Evolutionary conservation across 805 yeast genomes (phyloP), one percentile per base, ranked within the genome.

Genomic region (Hanseniaspora hatyaiensis): DNA sequence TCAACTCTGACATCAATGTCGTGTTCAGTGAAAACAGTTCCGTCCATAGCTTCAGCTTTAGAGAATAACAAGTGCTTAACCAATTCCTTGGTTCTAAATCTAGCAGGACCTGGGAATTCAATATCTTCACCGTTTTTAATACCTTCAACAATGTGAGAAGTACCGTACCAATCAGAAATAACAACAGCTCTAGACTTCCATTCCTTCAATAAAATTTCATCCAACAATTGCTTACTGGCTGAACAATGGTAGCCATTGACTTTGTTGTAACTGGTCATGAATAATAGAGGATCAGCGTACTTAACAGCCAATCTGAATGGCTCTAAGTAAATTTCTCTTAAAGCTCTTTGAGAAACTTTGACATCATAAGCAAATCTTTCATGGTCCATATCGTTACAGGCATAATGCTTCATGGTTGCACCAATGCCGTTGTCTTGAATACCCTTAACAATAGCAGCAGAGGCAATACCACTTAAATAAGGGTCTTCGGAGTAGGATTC

Each of bases 101-200:
- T 60, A 2, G 77, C 63, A 16, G 77, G 74, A 31, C 83, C 84
- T 1, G 84, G 84, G 80, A 76, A 75, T 59, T 78, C 84, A 54
- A 78, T 63, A 56, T 77, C 79, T 48, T 78, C 62, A 6, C 83
- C 82, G 30, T 74, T 74, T 34, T 69, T 66, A 40, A 77, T 57
- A 12, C 78, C 55, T 36, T 66, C 70, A 36, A 64, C 65, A 31
- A 63, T 62, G 13, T 77, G 66, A 58, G 72, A 76, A 8, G 70
- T 67, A 22, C 83, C 84, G 56, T 56, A 72, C 83, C 83, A 78
- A 60, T 78, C 84, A 24, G 78, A 72, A 77, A 78, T 75, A 30
- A 70, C 58, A 32, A 71, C 58, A 37, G 83, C 83, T 6, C 71
- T 64, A 62, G 68, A 78, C 4, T 65, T 63, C 80, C 80, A 78